Percentiles rank a stretch among this genome's conserved stretches.
Conservation (phyloP, 192 early-diverging fungal species). For the Coemansia sp. region DNA sequence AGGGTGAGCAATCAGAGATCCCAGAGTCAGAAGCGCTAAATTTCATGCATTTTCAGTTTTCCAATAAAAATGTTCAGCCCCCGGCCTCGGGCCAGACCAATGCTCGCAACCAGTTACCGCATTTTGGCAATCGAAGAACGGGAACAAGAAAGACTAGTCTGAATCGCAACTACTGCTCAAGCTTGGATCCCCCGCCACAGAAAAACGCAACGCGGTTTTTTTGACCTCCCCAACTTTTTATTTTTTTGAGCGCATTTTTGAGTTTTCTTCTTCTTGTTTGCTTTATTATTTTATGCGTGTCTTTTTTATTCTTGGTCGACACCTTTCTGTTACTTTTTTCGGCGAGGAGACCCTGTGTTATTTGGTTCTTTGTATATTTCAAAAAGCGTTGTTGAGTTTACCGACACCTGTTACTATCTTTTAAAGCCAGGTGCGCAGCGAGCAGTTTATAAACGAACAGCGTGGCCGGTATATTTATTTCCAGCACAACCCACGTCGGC, state of each 20-base stretch:
- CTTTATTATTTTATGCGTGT: background rate
- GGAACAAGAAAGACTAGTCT: background rate
- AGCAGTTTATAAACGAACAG: background rate
- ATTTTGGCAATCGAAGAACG: no score
- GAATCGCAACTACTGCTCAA: slow-evolving; percentile 1
- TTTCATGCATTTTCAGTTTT: no score
- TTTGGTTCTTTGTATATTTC: slow-evolving; percentile 4
- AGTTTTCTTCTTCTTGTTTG: background rate
- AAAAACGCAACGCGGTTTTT: background rate
- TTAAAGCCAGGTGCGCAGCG: background rate
- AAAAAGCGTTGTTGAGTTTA: background rate
- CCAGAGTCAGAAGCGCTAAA: no score
- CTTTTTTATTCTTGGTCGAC: background rate
- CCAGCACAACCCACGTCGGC: no score
- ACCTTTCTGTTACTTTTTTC: background rate
- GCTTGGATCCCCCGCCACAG: slow-evolving; percentile 2
- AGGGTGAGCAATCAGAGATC: no score
- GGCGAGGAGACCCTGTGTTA: background rate
- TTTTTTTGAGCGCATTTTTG: background rate
- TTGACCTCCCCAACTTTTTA: background rate
- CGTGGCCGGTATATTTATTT: no score
- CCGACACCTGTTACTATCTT: background rate
- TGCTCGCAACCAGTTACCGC: no score
- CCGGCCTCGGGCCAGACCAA: no score
- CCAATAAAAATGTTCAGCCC: no score